Evolutionary conservation across 495 filamentous ascomycete genomes (phyloP), one percentile per base, ranked within the genome.

Genomic region (Aspergillus haitiensis): DNA sequence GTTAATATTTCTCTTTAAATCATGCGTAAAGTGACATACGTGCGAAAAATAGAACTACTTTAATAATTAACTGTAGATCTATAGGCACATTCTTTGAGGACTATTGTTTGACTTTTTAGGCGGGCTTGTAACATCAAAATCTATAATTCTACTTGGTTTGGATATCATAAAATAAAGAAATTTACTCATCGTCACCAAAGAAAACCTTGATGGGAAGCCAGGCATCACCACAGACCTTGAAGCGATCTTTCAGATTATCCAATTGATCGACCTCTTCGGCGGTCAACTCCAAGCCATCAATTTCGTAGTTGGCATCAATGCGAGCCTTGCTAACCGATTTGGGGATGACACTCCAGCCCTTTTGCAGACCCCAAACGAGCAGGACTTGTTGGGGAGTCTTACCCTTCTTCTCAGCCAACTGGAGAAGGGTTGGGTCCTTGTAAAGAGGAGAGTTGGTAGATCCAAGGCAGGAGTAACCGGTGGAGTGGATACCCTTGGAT

Each of bases 131-230:
- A 50, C 34, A 51, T 40, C 63, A 56, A 40, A 42, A 33, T 55
- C 50, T 66, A 63, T 50, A 47, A 13, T n/a, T 54, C 6, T 46
- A 57, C 47, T 51, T 58, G 46, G n/a, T 55, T 59, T 36, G 52
- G 42, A 62, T 52, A 49, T 68, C 42, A 58, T 67, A 13, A 35
- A 52, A 15, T n/a, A 10, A 46, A 60, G 34, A 21, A 44, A 58
- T 69, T 69, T 82, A 90, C 73, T 93, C 89, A 64, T 92, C 91
- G 71, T 93, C 89, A 9, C 90, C 91, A 72, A 91, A 91, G 82
- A 94, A 94, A 7, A 93, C 88, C 82, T 88, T 89, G 34, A 91
- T 66, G 3, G 88, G 88, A 66, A 92, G 67, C 86, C 87, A 90
- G 52, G 46, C 63, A 64, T 91, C 88, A 18, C 78, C 81, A 60